Evolutionary conservation across 768 basidiomycete species (phyloP), one percentile per base, ranked within the genome.

Genomic region (Amanita pallidorosea): DNA sequence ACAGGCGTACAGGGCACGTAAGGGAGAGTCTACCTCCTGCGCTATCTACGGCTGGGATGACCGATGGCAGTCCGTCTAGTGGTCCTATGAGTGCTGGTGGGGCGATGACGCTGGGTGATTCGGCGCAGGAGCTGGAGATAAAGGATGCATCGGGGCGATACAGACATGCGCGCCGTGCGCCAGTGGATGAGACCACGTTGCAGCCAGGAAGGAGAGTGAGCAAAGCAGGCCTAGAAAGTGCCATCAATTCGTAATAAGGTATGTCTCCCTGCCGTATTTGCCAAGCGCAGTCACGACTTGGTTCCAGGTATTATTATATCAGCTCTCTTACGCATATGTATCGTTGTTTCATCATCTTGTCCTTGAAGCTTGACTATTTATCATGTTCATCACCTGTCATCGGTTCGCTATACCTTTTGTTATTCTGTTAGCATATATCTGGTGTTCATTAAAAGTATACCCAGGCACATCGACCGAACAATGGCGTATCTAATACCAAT

Each of bases 171-270:
- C 74, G 92, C 55, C 75, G 84, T 40, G 89, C 90, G 25, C 92
- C 93, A 2, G 91, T 94, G 23, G 77, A 94, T 60, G 85, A 89
- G 65, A 83, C 70, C 38, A 95, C 93, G 33, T 66, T 95, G 56
- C 92, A 95, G 64, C 93, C 93, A 23, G 75, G 88, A 74, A 70
- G 93, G 54, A 72, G 93, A 55, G 92, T 92, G 54, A 92, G 88
- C 63, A 96, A 96, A 68, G 92, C 93, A 5, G 93, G 93, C 29
- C 66, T 96, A 55, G 93, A 96, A 70, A 90, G 81, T 60, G 75
- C 72, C 25, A 60, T 13, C 29, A 27, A 20, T 25, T 45, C 41
- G 41, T 45, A 23, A 45, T 25, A 12, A 44, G 9, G 50, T 35
- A 40, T 34, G 55, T 48, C 36, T 25, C 7, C 8, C 25, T 31